Evolutionary conservation across 2,329 filamentous ascomycete species (phyloP).

Genomic region (Bipolaris bicolor): DNA sequence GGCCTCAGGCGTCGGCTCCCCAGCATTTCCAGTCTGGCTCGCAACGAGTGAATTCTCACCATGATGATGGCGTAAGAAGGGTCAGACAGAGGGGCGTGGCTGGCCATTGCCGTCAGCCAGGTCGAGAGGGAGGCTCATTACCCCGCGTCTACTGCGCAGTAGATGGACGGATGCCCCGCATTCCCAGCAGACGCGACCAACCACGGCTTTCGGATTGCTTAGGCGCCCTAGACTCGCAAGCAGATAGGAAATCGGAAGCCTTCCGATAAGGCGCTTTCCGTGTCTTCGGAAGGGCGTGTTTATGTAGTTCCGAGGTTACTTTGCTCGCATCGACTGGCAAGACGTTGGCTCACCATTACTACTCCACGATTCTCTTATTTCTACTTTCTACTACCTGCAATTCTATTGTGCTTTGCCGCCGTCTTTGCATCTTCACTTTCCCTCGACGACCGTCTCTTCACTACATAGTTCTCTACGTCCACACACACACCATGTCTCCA

Average conservation of each 20-base stretch:
- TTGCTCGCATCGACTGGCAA: neutral
- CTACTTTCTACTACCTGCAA: neutral
- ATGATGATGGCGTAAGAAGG: neutral
- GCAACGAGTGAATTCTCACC: neutral
- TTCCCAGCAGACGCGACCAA: neutral
- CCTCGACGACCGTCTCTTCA: neutral
- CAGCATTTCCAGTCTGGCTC: neutral
- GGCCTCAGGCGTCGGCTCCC: neutral
- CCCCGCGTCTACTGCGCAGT: neutral
- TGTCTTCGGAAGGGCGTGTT: neutral
- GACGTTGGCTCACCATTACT: neutral
- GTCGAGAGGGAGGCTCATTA: neutral
- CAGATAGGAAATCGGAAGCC: neutral
- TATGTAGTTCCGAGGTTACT: conserved; percentile 6
- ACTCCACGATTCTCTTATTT: neutral
- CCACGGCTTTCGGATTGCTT: neutral
- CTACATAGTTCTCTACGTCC: neutral
- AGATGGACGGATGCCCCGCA: neutral
- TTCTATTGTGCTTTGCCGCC: neutral
- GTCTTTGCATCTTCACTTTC: neutral
- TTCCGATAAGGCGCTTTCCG: neutral
- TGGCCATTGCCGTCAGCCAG: neutral
- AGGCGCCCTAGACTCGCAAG: neutral
- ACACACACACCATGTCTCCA: conserved; percentile 24
- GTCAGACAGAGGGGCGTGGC: neutral